A percentile compares a stretch with the other conserved stretches of the same genome.
Conservation (phyloP, 352 stramenopile species). For the Phytophthora ramorum region DNA sequence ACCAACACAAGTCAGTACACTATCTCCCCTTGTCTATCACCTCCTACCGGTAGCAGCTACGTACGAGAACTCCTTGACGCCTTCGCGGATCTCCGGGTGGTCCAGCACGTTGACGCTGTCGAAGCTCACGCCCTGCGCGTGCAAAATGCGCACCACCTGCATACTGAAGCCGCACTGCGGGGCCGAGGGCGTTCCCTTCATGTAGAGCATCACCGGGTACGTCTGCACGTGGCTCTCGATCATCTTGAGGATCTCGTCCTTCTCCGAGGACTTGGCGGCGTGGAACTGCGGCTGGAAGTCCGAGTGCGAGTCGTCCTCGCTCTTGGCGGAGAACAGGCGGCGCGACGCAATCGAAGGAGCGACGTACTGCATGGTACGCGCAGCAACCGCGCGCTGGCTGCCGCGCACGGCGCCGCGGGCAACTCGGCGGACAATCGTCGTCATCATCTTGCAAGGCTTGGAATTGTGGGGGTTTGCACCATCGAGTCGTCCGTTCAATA, state of each 20-base stretch:
- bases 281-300: slow-evolving; percentile 92
- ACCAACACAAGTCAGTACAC: slow-evolving; percentile 5
- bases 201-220: slow-evolving; percentile 99
- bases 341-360: slow-evolving; percentile 8
- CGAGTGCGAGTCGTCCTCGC: slow-evolving; percentile 76
- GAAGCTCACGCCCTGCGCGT: slow-evolving; percentile 94
- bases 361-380: neutral
- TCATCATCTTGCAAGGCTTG: slow-evolving; percentile 36
- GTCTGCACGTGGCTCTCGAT: slow-evolving; percentile 91
- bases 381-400: slow-evolving; percentile 25
- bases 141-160: slow-evolving; percentile 96
- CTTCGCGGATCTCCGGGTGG: slow-evolving; percentile 97
- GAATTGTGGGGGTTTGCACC: slow-evolving; percentile 10
- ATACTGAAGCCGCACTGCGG: slow-evolving; percentile 98
- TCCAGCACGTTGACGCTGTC: slow-evolving; percentile 98
- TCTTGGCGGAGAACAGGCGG: slow-evolving; percentile 55
- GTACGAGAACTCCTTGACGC: slow-evolving; percentile 98
- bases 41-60: slow-evolving; percentile 30
- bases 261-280: slow-evolving; percentile 84
- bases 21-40: neutral
- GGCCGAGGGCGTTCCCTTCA: slow-evolving; percentile 98
- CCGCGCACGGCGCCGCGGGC: slow-evolving; percentile 35
- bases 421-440: slow-evolving; percentile 43
- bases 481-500: neutral
- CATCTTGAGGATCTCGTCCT: slow-evolving; percentile 91